A percentile compares a stretch with the other conserved stretches of the same genome.
These are phyloP conservation scores for Hsuehochloa calcarea DNA, from an alignment of 176 grass and related monocot species.

Conservation along the genomic window DNA sequence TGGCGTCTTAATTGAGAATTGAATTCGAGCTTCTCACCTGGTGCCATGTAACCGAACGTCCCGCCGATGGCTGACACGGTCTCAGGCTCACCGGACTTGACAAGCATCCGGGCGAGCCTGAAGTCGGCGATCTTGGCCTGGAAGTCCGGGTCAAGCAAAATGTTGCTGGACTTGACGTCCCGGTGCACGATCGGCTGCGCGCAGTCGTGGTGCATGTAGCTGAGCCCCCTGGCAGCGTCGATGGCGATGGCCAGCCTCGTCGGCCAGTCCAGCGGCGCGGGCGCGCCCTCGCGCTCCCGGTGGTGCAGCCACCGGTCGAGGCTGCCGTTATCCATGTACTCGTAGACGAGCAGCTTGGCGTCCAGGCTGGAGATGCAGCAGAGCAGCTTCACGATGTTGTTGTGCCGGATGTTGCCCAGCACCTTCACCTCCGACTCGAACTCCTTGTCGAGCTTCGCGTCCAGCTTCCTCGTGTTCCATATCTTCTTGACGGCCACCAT, in stretches of 20 bases:
- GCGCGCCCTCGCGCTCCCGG: conserved; percentile 28
- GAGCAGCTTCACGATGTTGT: conserved; percentile 81
- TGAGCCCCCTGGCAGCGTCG: conserved; percentile 58
- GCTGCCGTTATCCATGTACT: conserved; percentile 88
- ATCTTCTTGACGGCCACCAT: conserved; percentile 78
- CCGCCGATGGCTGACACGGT: conserved; percentile 65
- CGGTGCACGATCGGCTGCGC: conserved; percentile 60
- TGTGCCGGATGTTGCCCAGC: conserved; percentile 70
- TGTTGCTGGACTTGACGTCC: conserved; percentile 92
- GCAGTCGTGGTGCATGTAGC: conserved; percentile 87
- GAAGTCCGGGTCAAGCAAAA: conserved; percentile 65
- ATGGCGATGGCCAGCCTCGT: conserved; percentile 58
- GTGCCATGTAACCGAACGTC: conserved; percentile 82
- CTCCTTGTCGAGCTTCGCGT: conserved; percentile 53
- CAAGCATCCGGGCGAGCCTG: conserved; percentile 63
- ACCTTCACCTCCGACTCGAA: conserved; percentile 78
- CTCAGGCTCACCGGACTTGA: conserved; percentile 57
- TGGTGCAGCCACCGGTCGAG: conserved; percentile 72
- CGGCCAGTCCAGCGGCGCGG: conserved; percentile 59
- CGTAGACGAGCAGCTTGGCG: conserved; percentile 67
- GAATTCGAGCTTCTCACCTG: conserved; percentile 40
- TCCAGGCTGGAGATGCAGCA: conserved; percentile 69
- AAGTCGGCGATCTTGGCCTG: conserved; percentile 77
- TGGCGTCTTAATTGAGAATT: background rate
- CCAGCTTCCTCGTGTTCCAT: conserved; percentile 40